Evolutionary conservation across 1,284 basidiomycete genomes (phyloP), one percentile per base, ranked within the genome.

Genomic region (Boletellus deceptivus): DNA sequence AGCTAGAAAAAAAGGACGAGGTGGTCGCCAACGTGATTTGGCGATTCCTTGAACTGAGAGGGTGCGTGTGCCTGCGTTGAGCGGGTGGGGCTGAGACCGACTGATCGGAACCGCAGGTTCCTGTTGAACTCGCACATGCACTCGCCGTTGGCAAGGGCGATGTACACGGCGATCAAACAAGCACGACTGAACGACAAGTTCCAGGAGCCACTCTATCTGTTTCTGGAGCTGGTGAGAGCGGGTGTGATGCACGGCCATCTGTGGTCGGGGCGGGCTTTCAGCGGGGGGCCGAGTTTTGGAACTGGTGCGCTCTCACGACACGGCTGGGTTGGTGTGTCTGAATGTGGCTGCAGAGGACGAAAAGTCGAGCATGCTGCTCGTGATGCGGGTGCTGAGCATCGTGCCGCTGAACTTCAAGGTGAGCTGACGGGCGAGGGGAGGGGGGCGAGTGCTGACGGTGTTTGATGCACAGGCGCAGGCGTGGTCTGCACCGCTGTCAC

Each of bases 11-110:
- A 74, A 99, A 99, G 74, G 96, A 99, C 65, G 97, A 99, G 70
- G 80, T 97, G 1, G 96, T 99, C 2, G 96, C 95, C 8, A 99
- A 99, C 68, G 92, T 95, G 29, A 90, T 99, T 56, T 98, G 95
- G 95, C 83, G 96, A 42, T 97, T 99, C 81, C 80, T 99, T 51
- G 96, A 98, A 70, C 75, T 99, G 49, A 79, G 96, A 71, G 93
- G 93, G 89, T 94, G 72, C 69, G 69, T 66, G 49, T 31, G 29
- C 29, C 13, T 14, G 29, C 2, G 39, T 3, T 25, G 6, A 3
- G 3, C 27, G 40, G 18, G 6, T 22, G 14, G 22, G 38, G 14
- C 45, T 35, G 2, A 40, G 38, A 29, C 46, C 39, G 55, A 67
- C 10, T 29, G 49, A 43, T 44, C 53, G 54, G 54, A 34, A 51